These are phyloP conservation scores for Hypomyces perniciosus DNA, from an alignment of 2,329 filamentous ascomycete species.

Conservation along the genomic window DNA sequence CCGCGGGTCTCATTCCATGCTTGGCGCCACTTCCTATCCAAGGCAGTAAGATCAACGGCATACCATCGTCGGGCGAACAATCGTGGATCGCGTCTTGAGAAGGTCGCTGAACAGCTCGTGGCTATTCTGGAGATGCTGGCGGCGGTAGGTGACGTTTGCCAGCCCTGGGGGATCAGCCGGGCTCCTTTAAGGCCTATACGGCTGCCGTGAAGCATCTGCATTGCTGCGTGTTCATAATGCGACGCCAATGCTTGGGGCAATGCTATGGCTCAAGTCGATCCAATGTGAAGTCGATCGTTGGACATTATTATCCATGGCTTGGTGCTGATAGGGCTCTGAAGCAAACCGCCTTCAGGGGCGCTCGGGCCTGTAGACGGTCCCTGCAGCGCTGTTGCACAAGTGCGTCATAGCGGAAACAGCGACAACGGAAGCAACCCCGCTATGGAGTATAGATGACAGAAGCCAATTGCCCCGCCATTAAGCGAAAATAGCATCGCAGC, in stretches of 20 bases:
- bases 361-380: background rate
- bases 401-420: slow-evolving; percentile 10
- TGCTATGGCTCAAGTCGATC: background rate
- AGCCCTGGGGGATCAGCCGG: slow-evolving; percentile 6
- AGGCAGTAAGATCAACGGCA: slow-evolving; percentile 40
- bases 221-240: slow-evolving; percentile 20
- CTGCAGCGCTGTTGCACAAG: slow-evolving; percentile 1
- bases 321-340: background rate
- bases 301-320: background rate
- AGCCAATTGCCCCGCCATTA: slow-evolving; percentile 6
- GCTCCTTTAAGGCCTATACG: slow-evolving; percentile 18
- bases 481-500: slow-evolving; percentile 6
- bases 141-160: slow-evolving; percentile 4
- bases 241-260: background rate
- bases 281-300: slow-evolving; percentile 2
- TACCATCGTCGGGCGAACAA: slow-evolving; percentile 26
- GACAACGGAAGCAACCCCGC: slow-evolving; percentile 14
- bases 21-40: slow-evolving; percentile 47
- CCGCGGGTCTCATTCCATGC: slow-evolving; percentile 32
- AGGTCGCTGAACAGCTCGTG: slow-evolving; percentile 4
- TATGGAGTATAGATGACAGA: background rate
- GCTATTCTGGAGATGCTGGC: slow-evolving; percentile 1
- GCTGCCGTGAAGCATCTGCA: slow-evolving; percentile 25
- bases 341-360: background rate
- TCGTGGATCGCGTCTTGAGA: slow-evolving; percentile 8